phyloP scores from a whole-genome alignment of 2,329 filamentous ascomycete genomes.

The Arachnopeziza araneosa region DNA sequence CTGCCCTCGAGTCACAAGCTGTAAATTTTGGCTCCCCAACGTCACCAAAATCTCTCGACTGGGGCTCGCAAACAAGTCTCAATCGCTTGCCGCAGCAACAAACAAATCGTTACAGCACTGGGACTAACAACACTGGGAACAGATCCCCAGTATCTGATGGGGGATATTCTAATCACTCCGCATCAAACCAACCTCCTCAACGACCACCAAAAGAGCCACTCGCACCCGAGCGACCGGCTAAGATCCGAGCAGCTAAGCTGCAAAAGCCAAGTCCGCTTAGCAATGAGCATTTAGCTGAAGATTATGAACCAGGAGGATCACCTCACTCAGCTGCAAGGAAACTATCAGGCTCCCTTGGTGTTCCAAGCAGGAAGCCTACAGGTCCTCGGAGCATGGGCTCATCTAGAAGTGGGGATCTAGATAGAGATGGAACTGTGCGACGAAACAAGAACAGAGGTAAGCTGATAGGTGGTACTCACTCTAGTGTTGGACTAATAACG shows the following conservation, averaged over 20 bases:
- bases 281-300: slow-evolving; percentile 40
- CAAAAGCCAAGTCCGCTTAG: slow-evolving; percentile 50
- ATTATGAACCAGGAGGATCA: slow-evolving; percentile 19
- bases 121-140: slow-evolving; percentile 25
- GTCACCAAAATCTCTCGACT: slow-evolving; percentile 56
- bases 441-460: slow-evolving; percentile 48
- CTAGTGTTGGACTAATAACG: slow-evolving; percentile 19
- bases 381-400: slow-evolving; percentile 32
- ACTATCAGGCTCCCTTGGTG: slow-evolving; percentile 21
- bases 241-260: slow-evolving; percentile 44
- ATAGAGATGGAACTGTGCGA: slow-evolving; percentile 23
- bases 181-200: slow-evolving; percentile 41
- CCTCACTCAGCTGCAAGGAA: slow-evolving; percentile 22
- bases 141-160: slow-evolving; percentile 29
- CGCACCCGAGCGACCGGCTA: slow-evolving; percentile 42
- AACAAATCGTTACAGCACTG: slow-evolving; percentile 43
- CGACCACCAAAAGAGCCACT: slow-evolving; percentile 60
- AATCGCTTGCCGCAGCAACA: slow-evolving; percentile 44
- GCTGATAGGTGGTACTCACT: slow-evolving; percentile 16
- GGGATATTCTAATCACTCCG: slow-evolving; percentile 24
- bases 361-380: slow-evolving; percentile 30
- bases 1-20: slow-evolving; percentile 66
- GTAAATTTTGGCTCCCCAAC: slow-evolving; percentile 56
- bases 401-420: slow-evolving; percentile 24
- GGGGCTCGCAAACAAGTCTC: slow-evolving; percentile 57